Evolutionary conservation across 2,329 filamentous ascomycete species (phyloP).

Genomic region (Microdochium paspali): DNA sequence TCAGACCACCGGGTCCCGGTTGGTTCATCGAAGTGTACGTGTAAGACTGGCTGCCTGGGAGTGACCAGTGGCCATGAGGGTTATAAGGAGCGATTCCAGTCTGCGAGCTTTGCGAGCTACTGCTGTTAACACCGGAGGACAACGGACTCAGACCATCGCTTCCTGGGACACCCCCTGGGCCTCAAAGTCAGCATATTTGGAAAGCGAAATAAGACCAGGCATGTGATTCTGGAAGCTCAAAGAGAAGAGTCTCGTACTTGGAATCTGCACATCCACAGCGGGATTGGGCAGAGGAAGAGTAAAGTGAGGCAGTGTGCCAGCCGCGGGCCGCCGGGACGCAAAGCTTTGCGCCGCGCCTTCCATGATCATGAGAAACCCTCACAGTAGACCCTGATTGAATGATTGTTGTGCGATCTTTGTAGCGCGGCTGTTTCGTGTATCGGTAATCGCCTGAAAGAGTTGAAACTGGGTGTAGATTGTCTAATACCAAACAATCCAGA

Average conservation of each 20-base stretch:
- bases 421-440: not conserved
- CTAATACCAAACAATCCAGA: no score
- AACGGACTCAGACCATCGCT: conserved; percentile 53
- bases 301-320: conserved; percentile 50
- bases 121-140: conserved; percentile 51
- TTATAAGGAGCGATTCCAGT: conserved; percentile 44
- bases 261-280: conserved; percentile 21
- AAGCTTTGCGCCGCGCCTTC: conserved; percentile 39
- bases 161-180: conserved; percentile 32
- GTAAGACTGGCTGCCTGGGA: conserved; percentile 38
- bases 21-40: conserved; percentile 48
- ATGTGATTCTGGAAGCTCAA: not conserved
- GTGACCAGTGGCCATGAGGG: conserved; percentile 49
- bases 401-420: no score
- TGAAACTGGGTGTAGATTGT: no score
- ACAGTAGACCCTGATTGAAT: no score
- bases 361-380: conserved; percentile 11
- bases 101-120: conserved; percentile 48
- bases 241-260: conserved; percentile 21
- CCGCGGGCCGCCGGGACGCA: conserved; percentile 60
- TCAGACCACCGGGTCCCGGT: conserved; percentile 33
- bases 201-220: not conserved
- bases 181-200: conserved; percentile 5
- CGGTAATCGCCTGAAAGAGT: no score
- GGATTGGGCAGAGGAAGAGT: conserved; percentile 21